Evolutionary conservation across 148 eudicot genomes (phyloP).

Genomic region (Vaccinium darrowii): DNA sequence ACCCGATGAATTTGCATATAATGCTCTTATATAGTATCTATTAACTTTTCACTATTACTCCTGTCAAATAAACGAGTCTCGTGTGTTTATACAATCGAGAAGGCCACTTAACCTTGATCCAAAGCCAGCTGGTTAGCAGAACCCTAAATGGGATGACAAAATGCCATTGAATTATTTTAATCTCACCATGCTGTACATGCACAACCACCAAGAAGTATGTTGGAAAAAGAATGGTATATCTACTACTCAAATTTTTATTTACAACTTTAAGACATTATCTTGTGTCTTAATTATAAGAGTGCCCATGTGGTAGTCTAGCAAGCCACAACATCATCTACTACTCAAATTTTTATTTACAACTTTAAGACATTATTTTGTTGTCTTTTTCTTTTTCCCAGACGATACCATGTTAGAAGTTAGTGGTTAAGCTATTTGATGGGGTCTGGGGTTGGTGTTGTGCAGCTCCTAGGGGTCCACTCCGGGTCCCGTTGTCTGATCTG

Average conservation of each 20-base stretch:
- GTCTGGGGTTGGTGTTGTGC: too few species aligned
- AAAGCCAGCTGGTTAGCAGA: neutral
- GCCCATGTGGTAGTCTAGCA: neutral
- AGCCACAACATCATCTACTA: neutral
- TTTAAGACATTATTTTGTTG: too few species aligned
- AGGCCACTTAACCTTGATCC: neutral
- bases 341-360: too few species aligned
- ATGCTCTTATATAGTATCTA: too few species aligned
- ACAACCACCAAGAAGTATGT: conserved; percentile 8
- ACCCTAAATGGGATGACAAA: neutral
- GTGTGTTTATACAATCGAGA: neutral
- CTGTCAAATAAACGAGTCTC: neutral
- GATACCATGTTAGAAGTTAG: too few species aligned
- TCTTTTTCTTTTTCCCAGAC: too few species aligned
- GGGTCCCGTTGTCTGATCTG: too few species aligned
- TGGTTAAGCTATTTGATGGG: too few species aligned
- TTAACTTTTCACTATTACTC: too few species aligned
- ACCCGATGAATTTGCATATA: too few species aligned
- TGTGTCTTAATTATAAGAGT: neutral
- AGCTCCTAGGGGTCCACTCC: too few species aligned
- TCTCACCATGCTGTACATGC: neutral
- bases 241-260: neutral
- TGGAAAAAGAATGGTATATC: neutral
- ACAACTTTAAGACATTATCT: neutral
- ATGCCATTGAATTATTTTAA: neutral